Base-by-base conservation (phyloP, 371 early-diverging fungal species). In the Coemansia sp. region DNA sequence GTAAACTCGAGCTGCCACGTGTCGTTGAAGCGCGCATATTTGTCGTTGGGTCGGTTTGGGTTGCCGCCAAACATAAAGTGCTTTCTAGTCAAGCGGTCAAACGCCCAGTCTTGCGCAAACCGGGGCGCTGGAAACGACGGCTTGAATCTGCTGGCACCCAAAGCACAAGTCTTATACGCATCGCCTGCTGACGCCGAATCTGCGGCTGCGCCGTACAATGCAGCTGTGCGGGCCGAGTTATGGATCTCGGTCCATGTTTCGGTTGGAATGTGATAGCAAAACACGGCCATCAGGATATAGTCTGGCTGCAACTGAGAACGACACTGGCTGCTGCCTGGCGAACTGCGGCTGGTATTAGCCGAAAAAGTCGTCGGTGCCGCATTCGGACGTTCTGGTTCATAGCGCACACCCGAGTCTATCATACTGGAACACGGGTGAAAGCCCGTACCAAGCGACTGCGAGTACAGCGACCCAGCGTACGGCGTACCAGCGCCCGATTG, bases 11-110 rank as follows among this genome's bases (percentile, higher is more conserved):
- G 48, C 52, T 58, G 57, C 84, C 84, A 84, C 2, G 84, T 71
- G 55, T 84, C 84, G 67, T 82, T 72, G 46, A 82, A 64, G 17
- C 84, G 77, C 24, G 75, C 70, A 0, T 63, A 58, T 40, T 62
- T 65, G 63, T 67, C 65, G 54, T 40, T 74, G 4, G 73, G 69
- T 1, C 63, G 53, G 57, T 63, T 70, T 3, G 84, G 74, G 44
- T 81, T 82, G 39, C 86, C 86, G 21, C 85, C 86, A 73, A 85
- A 85, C 68, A 85, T 76, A 66, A 74, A 79, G 54, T 83, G 75
- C 17, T 51, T 55, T 13, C 73, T 66, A 1, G 61, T 64, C 26
- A 36, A 24, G 28, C 46, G 36, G 62, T 82, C 80, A 60, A 81
- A 83, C 28, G 78, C 81, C 73, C 82, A 71, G 63, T 83, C 80